Conservation (phyloP, 495 filamentous ascomycete species). For the Neurospora sp. region DNA sequence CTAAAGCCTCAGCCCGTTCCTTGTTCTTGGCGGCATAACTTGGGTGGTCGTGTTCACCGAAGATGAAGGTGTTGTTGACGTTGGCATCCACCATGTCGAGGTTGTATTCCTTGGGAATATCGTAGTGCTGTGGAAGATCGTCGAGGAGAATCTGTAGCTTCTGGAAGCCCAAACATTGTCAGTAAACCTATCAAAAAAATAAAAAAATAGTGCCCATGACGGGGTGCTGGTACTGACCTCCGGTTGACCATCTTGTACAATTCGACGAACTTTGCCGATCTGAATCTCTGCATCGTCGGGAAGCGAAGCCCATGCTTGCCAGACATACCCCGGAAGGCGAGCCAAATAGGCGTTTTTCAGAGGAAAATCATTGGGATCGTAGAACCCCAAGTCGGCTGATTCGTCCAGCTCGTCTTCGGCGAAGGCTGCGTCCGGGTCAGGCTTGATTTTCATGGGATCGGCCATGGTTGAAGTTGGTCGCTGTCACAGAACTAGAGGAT, state of each 20-base stretch:
- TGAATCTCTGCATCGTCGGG: constrained; percentile 47
- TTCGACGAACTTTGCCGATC: constrained; percentile 63
- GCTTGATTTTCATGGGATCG: constrained; percentile 46
- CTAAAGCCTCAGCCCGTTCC: constrained; percentile 36
- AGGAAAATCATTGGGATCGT: constrained; percentile 18
- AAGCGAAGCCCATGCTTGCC: constrained; percentile 51
- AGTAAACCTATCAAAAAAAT: neutral
- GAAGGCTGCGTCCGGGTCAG: constrained; percentile 55
- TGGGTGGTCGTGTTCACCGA: constrained; percentile 83
- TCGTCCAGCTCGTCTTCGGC: constrained; percentile 71
- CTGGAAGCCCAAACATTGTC: constrained; percentile 15
- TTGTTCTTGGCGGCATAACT: constrained; percentile 56
- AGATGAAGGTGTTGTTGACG: constrained; percentile 73
- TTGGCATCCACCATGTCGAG: constrained; percentile 54
- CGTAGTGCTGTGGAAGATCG: constrained; percentile 47
- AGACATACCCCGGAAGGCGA: constrained; percentile 67
- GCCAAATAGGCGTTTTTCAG: constrained; percentile 55
- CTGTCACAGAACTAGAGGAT: neutral
- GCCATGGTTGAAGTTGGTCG: constrained; percentile 21
- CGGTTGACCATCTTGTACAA: neutral
- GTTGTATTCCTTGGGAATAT: constrained; percentile 74
- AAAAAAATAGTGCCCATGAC: neutral
- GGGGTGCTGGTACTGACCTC: neutral
- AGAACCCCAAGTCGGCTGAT: constrained; percentile 75
- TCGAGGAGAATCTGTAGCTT: constrained; percentile 33